phyloP scores from a whole-genome alignment of 129 eudicot species.

The Arctium lappa region DNA sequence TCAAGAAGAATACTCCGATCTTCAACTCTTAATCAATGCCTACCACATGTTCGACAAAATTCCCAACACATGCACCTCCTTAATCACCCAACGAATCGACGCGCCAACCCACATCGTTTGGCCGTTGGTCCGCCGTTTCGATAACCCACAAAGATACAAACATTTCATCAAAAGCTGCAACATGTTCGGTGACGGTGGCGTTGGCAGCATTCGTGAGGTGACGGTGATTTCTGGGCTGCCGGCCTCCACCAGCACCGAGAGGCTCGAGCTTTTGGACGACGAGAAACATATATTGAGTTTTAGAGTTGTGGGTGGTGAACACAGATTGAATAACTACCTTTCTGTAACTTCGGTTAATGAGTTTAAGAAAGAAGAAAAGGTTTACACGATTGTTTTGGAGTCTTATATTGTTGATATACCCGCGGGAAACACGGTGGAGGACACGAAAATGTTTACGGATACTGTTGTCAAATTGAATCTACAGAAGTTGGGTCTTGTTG shows the following conservation, averaged over 20 bases:
- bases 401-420: constrained; percentile 84
- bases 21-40: constrained; percentile 48
- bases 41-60: constrained; percentile 57
- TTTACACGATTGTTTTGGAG: constrained; percentile 66
- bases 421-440: constrained; percentile 69
- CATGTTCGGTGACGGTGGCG: constrained; percentile 56
- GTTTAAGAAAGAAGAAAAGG: constrained; percentile 38
- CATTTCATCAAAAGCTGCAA: constrained; percentile 80
- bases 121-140: constrained; percentile 74
- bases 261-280: constrained; percentile 73
- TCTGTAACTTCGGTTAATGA: constrained; percentile 83
- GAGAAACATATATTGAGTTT: constrained; percentile 62
- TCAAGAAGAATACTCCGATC: constrained; percentile 43
- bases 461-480: constrained; percentile 76
- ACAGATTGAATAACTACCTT: constrained; percentile 59
- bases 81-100: constrained; percentile 71
- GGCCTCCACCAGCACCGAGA: constrained; percentile 71
- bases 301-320: constrained; percentile 83
- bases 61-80: constrained; percentile 79
- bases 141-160: constrained; percentile 83
- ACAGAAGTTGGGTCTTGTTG: constrained; percentile 69
- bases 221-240: constrained; percentile 81
- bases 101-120: constrained; percentile 64
- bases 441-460: constrained; percentile 83
- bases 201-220: constrained; percentile 70